phyloP scores from a whole-genome alignment of 805 yeast species.

The Nakazawaea wyomingensis region DNA sequence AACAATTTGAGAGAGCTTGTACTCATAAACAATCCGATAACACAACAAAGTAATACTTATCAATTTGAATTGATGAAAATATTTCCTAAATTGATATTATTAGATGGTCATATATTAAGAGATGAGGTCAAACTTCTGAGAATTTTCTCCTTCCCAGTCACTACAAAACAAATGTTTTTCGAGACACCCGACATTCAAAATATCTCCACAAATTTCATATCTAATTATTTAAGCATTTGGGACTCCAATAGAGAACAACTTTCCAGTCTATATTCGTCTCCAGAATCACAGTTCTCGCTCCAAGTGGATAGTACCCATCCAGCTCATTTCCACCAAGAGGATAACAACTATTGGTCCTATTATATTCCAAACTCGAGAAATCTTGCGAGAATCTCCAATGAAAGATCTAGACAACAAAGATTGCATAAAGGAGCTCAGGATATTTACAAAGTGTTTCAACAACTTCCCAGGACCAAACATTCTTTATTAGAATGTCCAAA shows the following conservation, averaged over 20 bases:
- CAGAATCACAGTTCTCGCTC: slow-evolving; percentile 78
- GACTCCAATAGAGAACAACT: slow-evolving; percentile 72
- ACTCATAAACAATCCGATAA: slow-evolving; percentile 73
- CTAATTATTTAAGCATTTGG: slow-evolving; percentile 76
- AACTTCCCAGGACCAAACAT: slow-evolving; percentile 78
- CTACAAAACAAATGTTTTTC: slow-evolving; percentile 64
- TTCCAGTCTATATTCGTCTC: slow-evolving; percentile 61
- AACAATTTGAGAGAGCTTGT: slow-evolving; percentile 68
- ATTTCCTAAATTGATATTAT: slow-evolving; percentile 75
- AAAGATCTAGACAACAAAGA: slow-evolving; percentile 50
- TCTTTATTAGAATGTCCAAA: slow-evolving; percentile 57
- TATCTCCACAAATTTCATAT: slow-evolving; percentile 69
- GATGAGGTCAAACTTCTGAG: slow-evolving; percentile 57
- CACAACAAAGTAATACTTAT: slow-evolving; percentile 35
- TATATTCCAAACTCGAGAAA: slow-evolving; percentile 77
- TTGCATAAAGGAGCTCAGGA: slow-evolving; percentile 65
- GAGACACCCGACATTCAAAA: slow-evolving; percentile 69
- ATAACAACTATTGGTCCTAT: slow-evolving; percentile 44
- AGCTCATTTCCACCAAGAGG: slow-evolving; percentile 5
- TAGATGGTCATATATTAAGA: slow-evolving; percentile 76
- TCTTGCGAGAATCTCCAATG: slow-evolving; percentile 53
- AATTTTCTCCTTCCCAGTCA: slow-evolving; percentile 52
- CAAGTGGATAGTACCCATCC: slow-evolving; percentile 63
- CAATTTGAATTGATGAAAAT: slow-evolving; percentile 57
- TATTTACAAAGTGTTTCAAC: slow-evolving; percentile 55